These are phyloP conservation scores for Pestalotiopsis sp. DNA, from an alignment of 2,329 filamentous ascomycete species.

Conservation along the genomic window DNA sequence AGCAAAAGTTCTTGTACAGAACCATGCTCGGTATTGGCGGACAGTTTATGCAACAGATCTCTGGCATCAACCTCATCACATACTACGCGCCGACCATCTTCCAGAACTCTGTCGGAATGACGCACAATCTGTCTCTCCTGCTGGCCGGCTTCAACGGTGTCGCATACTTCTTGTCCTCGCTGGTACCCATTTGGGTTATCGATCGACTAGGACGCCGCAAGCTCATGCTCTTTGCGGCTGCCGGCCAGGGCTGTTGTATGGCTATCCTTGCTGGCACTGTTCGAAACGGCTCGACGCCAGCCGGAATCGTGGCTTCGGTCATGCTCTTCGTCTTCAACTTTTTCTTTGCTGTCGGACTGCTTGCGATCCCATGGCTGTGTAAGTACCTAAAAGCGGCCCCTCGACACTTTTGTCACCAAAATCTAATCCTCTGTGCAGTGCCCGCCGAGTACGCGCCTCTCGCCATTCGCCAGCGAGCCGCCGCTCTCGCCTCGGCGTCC, in stretches of 20 bases:
- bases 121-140: conserved; percentile 49
- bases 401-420: not conserved
- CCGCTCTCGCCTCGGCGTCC: conserved; percentile 39
- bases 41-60: conserved; percentile 47
- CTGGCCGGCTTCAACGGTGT: conserved; percentile 54
- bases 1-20: conserved; percentile 42
- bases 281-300: conserved; percentile 36
- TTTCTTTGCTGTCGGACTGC: conserved; percentile 43
- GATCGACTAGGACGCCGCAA: conserved; percentile 56
- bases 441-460: conserved; percentile 47
- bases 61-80: conserved; percentile 39
- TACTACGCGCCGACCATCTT: conserved; percentile 46
- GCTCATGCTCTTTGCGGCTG: conserved; percentile 55
- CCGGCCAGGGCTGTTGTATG: conserved; percentile 45
- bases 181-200: conserved; percentile 37
- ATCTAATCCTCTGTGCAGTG: conserved; percentile 18
- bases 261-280: conserved; percentile 48
- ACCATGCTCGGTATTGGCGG: conserved; percentile 44
- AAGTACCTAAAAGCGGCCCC: not conserved
- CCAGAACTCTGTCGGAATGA: conserved; percentile 45
- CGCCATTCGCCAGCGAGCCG: conserved; percentile 40
- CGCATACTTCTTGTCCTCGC: conserved; percentile 35
- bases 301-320: conserved; percentile 44
- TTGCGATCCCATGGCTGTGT: conserved; percentile 41
- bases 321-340: conserved; percentile 49